Evolutionary conservation across 202 grass and related monocot species (phyloP).

Genomic region (Panicum hallii): DNA sequence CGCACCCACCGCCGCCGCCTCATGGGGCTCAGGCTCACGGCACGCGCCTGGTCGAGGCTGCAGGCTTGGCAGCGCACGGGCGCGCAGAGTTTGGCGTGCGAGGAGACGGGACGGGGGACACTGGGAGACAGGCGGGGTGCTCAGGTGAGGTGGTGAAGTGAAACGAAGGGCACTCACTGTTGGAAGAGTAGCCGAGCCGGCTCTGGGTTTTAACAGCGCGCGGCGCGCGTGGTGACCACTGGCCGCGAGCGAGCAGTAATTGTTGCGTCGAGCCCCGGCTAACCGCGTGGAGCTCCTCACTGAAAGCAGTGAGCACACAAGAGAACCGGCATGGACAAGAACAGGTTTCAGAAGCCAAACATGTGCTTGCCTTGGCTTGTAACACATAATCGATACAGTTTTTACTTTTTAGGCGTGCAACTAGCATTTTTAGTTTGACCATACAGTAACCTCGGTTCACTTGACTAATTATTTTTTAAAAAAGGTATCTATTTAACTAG

Average conservation of each 20-base stretch:
- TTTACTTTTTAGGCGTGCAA: too few relatives aligned
- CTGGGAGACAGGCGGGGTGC: not conserved
- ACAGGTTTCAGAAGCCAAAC: not conserved
- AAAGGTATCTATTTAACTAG: too few relatives aligned
- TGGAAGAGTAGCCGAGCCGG: not conserved
- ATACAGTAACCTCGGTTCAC: too few relatives aligned
- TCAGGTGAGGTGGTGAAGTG: slow-evolving; percentile 6
- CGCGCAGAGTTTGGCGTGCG: not conserved
- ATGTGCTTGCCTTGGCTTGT: too few relatives aligned
- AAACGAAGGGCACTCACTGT: not conserved
- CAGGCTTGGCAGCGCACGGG: not conserved
- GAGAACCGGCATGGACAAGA: not conserved
- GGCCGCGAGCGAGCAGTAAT: not conserved
- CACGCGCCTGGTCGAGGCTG: not conserved
- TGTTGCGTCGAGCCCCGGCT: not conserved
- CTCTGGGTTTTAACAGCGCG: slow-evolving; percentile 47
- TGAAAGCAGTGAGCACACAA: not conserved
- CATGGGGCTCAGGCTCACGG: not conserved
- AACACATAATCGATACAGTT: too few relatives aligned
- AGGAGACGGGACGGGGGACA: slow-evolving; percentile 8
- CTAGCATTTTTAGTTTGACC: not conserved
- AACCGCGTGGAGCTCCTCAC: slow-evolving; percentile 8
- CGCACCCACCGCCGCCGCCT: slow-evolving; percentile 52
- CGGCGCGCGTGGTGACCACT: not conserved
- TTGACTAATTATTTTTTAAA: too few relatives aligned